Conservation (phyloP, 2,329 filamentous ascomycete species). For the Trichoderma endophyticum region DNA sequence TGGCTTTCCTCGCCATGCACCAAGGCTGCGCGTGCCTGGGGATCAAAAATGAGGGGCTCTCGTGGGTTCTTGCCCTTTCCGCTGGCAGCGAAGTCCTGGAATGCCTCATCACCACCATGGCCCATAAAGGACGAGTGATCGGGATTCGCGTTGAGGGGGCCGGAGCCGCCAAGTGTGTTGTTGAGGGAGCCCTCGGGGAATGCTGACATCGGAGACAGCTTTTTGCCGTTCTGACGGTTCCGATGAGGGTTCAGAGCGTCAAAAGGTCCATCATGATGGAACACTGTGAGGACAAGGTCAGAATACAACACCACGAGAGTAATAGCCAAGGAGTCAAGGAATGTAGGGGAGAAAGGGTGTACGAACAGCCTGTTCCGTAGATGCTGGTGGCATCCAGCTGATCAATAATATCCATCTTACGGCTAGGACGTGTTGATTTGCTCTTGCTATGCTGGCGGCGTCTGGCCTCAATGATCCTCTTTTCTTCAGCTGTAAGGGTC, state of each 20-base stretch:
- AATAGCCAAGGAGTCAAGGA: not conserved
- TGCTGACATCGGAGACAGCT: conserved; percentile 87
- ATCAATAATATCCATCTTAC: conserved; percentile 83
- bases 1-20: conserved; percentile 81
- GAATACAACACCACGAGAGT: not conserved
- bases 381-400: conserved; percentile 95
- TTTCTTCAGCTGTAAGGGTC: conserved; percentile 55
- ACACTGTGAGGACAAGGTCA: conserved; percentile 58
- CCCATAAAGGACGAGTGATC: conserved; percentile 90
- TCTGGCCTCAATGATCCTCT: conserved; percentile 37
- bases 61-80: conserved; percentile 33
- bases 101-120: conserved; percentile 73
- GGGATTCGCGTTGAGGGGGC: conserved; percentile 75
- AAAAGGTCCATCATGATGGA: conserved; percentile 96
- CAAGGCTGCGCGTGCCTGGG: conserved; percentile 62
- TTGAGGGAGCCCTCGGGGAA: conserved; percentile 92
- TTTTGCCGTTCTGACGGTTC: conserved; percentile 77
- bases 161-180: conserved; percentile 84
- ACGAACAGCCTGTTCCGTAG: conserved; percentile 85
- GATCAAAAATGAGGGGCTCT: conserved; percentile 62
- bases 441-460: conserved; percentile 43
- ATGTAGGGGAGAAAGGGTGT: not conserved
- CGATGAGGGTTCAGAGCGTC: conserved; percentile 94
- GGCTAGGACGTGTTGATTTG: conserved; percentile 45
- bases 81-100: conserved; percentile 68